Evolutionary conservation across 1,284 basidiomycete genomes (phyloP).

Genomic region (Ganoderma lucidum): DNA sequence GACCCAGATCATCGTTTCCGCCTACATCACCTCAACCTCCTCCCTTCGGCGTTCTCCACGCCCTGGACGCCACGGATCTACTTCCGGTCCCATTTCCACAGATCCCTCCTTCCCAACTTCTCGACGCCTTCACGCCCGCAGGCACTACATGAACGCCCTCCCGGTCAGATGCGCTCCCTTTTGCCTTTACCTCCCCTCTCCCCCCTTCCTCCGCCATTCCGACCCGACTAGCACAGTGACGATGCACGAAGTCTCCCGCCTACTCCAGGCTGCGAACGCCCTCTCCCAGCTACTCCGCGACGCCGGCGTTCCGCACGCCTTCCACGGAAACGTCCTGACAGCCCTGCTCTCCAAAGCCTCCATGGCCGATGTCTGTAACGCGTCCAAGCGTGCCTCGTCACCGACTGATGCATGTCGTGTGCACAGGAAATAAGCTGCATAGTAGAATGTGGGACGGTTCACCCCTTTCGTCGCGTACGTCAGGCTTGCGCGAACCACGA

Average conservation of each 20-base stretch:
- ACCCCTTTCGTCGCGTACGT: conserved; percentile 63
- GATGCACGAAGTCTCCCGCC: conserved; percentile 71
- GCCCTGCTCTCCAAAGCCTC: conserved; percentile 63
- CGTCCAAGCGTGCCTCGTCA: neutral
- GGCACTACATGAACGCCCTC: conserved; percentile 39
- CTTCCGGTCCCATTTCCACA: conserved; percentile 32
- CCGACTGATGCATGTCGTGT: conserved; percentile 18
- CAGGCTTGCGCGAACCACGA: conserved; percentile 55
- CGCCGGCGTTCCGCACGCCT: conserved; percentile 67
- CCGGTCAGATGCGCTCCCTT: conserved; percentile 31
- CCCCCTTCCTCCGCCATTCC: conserved; percentile 6
- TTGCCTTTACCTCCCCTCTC: conserved; percentile 22
- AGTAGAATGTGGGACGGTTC: conserved; percentile 57
- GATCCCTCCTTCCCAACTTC: conserved; percentile 40
- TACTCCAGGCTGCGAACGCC: conserved; percentile 68
- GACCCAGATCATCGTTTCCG: conserved; percentile 39
- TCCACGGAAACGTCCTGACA: conserved; percentile 69
- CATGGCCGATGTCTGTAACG: conserved; percentile 59
- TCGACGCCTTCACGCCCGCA: conserved; percentile 36
- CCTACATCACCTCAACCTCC: conserved; percentile 35
- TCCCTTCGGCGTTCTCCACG: conserved; percentile 36
- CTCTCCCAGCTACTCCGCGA: conserved; percentile 63
- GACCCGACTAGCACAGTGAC: conserved; percentile 28
- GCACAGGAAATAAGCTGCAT: conserved; percentile 63
- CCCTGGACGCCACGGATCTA: conserved; percentile 36